These are phyloP conservation scores for Penicillium coprophilum DNA, from an alignment of 495 filamentous ascomycete species.

Conservation along the genomic window DNA sequence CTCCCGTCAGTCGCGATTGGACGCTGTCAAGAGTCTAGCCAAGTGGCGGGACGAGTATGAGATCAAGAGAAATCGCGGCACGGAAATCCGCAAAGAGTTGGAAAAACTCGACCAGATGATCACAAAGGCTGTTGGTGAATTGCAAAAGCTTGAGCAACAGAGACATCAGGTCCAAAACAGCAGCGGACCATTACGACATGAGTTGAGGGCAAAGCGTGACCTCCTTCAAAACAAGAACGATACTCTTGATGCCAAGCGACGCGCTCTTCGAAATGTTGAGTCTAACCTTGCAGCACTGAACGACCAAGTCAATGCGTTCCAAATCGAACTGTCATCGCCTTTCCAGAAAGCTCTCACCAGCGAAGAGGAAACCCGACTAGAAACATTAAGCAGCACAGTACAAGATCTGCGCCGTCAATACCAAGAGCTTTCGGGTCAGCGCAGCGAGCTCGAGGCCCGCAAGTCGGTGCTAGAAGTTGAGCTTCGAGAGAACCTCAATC, in stretches of 20 bases:
- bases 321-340: conserved; percentile 75
- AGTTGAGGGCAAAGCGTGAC: conserved; percentile 67
- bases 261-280: conserved; percentile 70
- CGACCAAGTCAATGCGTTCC: conserved; percentile 69
- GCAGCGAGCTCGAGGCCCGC: conserved; percentile 74
- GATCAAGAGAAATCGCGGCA: conserved; percentile 54
- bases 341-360: conserved; percentile 89
- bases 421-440: conserved; percentile 67
- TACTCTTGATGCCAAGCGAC: conserved; percentile 69
- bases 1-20: conserved; percentile 73
- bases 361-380: conserved; percentile 78
- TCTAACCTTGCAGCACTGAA: conserved; percentile 70
- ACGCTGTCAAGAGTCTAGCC: conserved; percentile 74
- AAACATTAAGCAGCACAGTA: conserved; percentile 63
- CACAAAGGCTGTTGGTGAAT: conserved; percentile 73
- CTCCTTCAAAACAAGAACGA: conserved; percentile 73
- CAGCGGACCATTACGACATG: conserved; percentile 73
- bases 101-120: conserved; percentile 82
- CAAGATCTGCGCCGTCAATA: conserved; percentile 72
- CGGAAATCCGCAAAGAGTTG: conserved; percentile 62
- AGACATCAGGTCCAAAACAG: conserved; percentile 75
- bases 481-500: conserved; percentile 78
- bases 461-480: conserved; percentile 83
- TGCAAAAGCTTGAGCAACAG: conserved; percentile 80
- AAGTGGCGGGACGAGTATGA: conserved; percentile 76